phyloP scores from a whole-genome alignment of 352 stramenopile genomes.

The Plasmopara viticola region DNA sequence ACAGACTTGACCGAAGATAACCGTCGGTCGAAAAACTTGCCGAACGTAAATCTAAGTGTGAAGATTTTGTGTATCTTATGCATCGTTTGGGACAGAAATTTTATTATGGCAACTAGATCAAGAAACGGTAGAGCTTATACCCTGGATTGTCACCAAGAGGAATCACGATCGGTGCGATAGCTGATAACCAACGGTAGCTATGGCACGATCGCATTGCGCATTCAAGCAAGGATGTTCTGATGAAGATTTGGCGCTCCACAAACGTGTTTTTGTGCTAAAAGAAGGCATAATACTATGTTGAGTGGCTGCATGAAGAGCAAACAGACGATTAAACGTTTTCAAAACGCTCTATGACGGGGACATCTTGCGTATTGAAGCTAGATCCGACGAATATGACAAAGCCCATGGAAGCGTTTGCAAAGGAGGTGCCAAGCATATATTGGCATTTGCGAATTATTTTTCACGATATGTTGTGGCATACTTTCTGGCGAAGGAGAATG shows the following conservation, averaged over 20 bases:
- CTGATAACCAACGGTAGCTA: no score
- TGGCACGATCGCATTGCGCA: neutral
- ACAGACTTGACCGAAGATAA: neutral
- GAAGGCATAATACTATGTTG: neutral
- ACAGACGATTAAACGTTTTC: neutral
- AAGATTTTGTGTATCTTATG: neutral
- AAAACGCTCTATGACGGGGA: neutral
- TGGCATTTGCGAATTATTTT: no score
- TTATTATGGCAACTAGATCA: neutral
- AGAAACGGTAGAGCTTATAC: neutral
- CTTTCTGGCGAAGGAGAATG: no score
- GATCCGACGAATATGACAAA: neutral
- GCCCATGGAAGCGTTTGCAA: neutral
- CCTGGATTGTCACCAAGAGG: neutral
- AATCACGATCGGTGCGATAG: neutral
- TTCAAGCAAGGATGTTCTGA: neutral
- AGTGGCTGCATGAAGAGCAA: neutral
- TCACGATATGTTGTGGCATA: no score
- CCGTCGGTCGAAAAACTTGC: neutral
- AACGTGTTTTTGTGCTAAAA: neutral
- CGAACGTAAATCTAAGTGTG: neutral
- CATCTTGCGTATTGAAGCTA: neutral
- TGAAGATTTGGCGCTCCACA: neutral
- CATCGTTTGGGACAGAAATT: neutral
- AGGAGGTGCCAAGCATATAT: neutral